Evolutionary conservation across 805 yeast genomes (phyloP).

Genomic region (Schizosaccharomyces osmophilus): DNA sequence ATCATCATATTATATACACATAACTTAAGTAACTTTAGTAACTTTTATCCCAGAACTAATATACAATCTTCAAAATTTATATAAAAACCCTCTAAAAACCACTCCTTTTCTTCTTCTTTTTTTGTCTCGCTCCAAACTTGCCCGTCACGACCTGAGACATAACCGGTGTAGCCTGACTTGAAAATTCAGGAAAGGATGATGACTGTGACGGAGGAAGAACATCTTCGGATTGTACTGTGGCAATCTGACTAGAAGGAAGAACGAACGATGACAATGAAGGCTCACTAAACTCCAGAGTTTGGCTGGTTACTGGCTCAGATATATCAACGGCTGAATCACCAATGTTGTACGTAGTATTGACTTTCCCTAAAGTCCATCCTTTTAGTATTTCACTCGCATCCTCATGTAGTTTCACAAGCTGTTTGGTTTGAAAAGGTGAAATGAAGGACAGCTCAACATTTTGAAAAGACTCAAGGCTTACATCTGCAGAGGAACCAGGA

Average conservation of each 20-base stretch:
- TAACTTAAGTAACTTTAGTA: no score
- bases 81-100: neutral
- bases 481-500: no score
- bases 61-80: neutral
- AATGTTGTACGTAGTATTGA: neutral
- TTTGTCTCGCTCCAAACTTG: neutral
- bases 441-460: neutral
- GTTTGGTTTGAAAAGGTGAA: neutral
- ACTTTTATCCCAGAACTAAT: no score
- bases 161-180: neutral
- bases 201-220: neutral
- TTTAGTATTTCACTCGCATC: neutral
- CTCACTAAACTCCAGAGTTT: neutral
- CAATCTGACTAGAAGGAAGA: neutral
- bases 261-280: neutral
- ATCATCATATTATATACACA: no score
- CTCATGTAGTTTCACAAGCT: neutral
- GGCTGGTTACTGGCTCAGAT: neutral
- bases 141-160: conserved; percentile 1
- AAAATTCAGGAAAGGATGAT: neutral
- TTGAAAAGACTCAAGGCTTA: no score
- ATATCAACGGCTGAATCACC: neutral
- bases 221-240: neutral
- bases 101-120: neutral
- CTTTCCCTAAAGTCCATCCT: neutral